Evolutionary conservation across 2,329 filamentous ascomycete species (phyloP).

Genomic region (Rutstroemia sp.): DNA sequence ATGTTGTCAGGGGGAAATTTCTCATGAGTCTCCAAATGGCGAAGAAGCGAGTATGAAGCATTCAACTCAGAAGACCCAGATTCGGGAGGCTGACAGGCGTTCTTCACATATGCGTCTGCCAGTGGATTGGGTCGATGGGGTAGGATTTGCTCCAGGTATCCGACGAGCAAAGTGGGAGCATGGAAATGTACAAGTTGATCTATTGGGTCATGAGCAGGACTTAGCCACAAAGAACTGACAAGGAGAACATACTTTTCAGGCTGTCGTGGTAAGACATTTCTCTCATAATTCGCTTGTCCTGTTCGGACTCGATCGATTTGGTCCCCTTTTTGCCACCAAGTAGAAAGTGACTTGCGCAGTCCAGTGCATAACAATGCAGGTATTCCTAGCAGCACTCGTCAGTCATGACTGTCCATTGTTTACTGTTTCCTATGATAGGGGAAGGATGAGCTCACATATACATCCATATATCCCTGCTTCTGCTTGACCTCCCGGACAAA

Average conservation of each 20-base stretch:
- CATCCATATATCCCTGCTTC: conserved; percentile 42
- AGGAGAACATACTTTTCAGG: conserved; percentile 46
- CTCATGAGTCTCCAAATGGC: conserved; percentile 47
- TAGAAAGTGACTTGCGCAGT: conserved; percentile 62
- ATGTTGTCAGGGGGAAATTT: conserved; percentile 38
- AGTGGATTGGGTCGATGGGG: background rate
- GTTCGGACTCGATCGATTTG: conserved; percentile 45
- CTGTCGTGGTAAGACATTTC: conserved; percentile 62
- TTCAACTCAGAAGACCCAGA: conserved; percentile 34
- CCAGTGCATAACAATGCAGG: conserved; percentile 61
- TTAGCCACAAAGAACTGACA: background rate
- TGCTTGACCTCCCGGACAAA: conserved; percentile 49
- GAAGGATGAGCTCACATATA: conserved; percentile 35
- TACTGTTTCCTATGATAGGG: background rate
- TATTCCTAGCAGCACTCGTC: conserved; percentile 10
- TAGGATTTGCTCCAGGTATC: background rate
- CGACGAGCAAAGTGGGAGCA: background rate
- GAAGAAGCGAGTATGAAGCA: conserved; percentile 47
- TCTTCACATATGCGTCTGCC: background rate
- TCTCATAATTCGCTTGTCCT: conserved; percentile 60
- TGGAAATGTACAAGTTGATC: background rate
- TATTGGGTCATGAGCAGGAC: background rate
- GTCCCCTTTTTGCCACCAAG: conserved; percentile 56
- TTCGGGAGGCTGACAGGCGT: background rate
- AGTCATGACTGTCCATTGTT: background rate